phyloP scores from a whole-genome alignment of 1,139 yeast species.

The Pneumocystis carinii region DNA sequence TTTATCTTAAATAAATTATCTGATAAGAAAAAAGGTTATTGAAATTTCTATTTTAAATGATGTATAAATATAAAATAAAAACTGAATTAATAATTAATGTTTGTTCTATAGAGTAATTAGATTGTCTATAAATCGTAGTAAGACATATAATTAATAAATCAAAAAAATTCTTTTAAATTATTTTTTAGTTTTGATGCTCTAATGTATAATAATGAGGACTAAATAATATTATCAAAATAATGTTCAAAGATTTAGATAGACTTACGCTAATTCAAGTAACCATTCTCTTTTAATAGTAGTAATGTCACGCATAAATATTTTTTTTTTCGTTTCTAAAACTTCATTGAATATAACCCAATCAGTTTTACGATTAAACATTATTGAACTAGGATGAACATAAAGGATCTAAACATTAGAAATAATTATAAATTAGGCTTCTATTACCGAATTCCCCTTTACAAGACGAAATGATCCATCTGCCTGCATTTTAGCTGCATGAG shows the following conservation, averaged over 20 bases:
- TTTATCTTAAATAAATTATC: neutral
- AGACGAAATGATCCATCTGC: constrained; percentile 15
- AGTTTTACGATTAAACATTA: constrained; percentile 12
- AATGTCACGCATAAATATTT: constrained; percentile 12
- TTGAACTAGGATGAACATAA: constrained; percentile 16
- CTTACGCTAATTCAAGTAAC: constrained; percentile 12
- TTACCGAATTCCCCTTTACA: constrained; percentile 4
- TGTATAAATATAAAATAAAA: neutral
- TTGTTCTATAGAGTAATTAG: neutral
- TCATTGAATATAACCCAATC: constrained; percentile 15
- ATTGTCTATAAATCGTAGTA: neutral
- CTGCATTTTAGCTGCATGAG: constrained; percentile 15
- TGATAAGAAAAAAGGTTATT: neutral
- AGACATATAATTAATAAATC: neutral
- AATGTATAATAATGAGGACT: neutral
- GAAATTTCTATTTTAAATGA: neutral
- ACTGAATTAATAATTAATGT: neutral
- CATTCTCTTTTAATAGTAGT: constrained; percentile 15
- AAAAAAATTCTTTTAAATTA: neutral
- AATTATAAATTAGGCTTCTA: neutral
- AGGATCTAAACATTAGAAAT: constrained; percentile 4
- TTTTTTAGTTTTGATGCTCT: neutral
- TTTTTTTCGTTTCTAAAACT: constrained; percentile 12
- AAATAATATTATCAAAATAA: neutral
- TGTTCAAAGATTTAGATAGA: neutral